Conservation (phyloP, 345 rosid species). For the Populus euphratica region DNA sequence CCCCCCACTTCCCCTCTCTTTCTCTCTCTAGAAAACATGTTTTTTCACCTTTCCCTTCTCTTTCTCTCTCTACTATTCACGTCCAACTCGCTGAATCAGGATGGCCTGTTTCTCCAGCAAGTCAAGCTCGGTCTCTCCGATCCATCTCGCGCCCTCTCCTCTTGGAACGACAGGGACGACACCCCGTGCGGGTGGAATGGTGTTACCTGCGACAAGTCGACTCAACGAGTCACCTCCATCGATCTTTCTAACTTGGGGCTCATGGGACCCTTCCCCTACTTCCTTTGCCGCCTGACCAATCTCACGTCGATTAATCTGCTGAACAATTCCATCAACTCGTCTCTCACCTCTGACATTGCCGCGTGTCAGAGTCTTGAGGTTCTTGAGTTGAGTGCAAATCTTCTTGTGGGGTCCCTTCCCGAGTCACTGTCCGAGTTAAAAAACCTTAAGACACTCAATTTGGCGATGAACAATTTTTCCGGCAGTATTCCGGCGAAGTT, state of each 20-base stretch:
- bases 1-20: not conserved
- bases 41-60: constrained; percentile 30
- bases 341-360: constrained; percentile 49
- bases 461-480: constrained; percentile 59
- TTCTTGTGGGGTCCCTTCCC: constrained; percentile 54
- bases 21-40: constrained; percentile 22
- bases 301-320: constrained; percentile 41
- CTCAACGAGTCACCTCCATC: constrained; percentile 46
- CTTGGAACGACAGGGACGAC: constrained; percentile 63
- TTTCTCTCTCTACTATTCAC: constrained; percentile 10
- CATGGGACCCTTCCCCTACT: constrained; percentile 67
- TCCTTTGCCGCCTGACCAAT: constrained; percentile 67
- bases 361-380: constrained; percentile 42
- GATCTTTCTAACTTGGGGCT: constrained; percentile 50
- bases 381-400: constrained; percentile 46
- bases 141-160: constrained; percentile 47
- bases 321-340: constrained; percentile 58
- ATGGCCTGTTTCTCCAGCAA: constrained; percentile 67
- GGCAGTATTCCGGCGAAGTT: constrained; percentile 44
- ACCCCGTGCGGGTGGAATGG: constrained; percentile 77
- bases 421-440: constrained; percentile 48
- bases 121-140: constrained; percentile 58
- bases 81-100: constrained; percentile 50
- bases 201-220: constrained; percentile 45
- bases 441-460: constrained; percentile 35